Evolutionary conservation across 2,329 filamentous ascomycete species (phyloP), one percentile per base, ranked within the genome.

Genomic region (Aspergillus sclerotialis): DNA sequence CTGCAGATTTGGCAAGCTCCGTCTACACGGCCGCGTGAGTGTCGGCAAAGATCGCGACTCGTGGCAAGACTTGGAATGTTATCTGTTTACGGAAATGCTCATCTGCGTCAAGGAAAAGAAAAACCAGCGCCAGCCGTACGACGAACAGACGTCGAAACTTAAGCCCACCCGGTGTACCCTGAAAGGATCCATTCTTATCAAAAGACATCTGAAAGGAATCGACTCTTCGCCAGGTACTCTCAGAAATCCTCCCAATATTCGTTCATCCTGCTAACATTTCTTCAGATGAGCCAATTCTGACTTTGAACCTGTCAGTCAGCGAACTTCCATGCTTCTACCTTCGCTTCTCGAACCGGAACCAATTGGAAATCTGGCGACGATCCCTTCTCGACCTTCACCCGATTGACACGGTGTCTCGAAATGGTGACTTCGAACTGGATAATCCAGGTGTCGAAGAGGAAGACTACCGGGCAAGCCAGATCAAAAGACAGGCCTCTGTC

Each of bases 71-170:
- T 67, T 98, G 36, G 89, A 98, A 60, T 98, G 92, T 61, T 98
- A 87, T 59, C 74, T 98, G 18, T 98, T 98, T 56, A 86, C 84
- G 4, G 92, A 98, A 66, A 98, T 98, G 92, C 82, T 98, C 50
- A 98, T 98, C 45, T 98, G 92, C 56, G 88, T 98, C 41, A 98
- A 96, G 64, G 92, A 96, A 65, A 96, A 95, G 75, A 94, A 89
- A 66, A 63, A 69, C 25, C 50, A 60, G 30, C 57, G 51, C 41
- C 70, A 51, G 40, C 70, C 84, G 45, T 89, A 84, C 75, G 82
- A 76, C n/a, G 68, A 68, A 15, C 49, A 63, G 1, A 63, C 64
- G 4, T 56, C 69, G 1, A 73, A 72, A 14, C 73, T 74, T 36
- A 89, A 82, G 58, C 69, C 75, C 7, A 78, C 79, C 3, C 78